Evolutionary conservation across 2,329 filamentous ascomycete species (phyloP).

Genomic region (Pseudogymnoascus sp.): DNA sequence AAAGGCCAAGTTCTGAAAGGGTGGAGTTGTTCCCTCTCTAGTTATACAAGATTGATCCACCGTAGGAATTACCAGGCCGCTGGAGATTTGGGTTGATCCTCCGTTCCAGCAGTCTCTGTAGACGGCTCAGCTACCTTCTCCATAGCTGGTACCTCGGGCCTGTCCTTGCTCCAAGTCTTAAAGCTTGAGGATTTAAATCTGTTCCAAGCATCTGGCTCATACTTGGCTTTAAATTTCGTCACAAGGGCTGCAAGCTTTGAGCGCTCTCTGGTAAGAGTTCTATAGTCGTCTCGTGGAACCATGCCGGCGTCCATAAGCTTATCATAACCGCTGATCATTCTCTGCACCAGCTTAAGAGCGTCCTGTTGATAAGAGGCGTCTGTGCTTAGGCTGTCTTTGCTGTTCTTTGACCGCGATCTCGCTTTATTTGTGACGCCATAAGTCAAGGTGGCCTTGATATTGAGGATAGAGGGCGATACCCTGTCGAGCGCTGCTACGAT

Average conservation of each 20-base stretch:
- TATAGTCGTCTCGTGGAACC: slow-evolving; percentile 20
- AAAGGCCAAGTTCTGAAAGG: background rate
- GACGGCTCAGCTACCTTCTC: background rate
- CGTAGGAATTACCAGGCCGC: background rate
- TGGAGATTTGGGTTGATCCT: background rate
- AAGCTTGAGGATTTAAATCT: slow-evolving; percentile 16
- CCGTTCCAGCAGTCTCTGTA: background rate
- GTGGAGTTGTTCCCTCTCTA: background rate
- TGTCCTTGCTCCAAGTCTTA: slow-evolving; percentile 21
- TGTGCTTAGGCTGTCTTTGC: background rate
- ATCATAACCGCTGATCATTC: slow-evolving; percentile 30
- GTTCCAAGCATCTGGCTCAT: slow-evolving; percentile 11
- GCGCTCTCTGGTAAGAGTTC: slow-evolving; percentile 20
- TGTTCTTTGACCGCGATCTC: background rate
- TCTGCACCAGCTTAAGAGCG: slow-evolving; percentile 22
- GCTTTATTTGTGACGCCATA: slow-evolving; percentile 18
- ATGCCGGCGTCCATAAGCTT: slow-evolving; percentile 24
- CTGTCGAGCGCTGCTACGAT: slow-evolving; percentile 43
- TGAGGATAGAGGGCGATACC: slow-evolving; percentile 29
- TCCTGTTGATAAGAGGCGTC: slow-evolving; percentile 12
- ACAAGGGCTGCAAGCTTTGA: slow-evolving; percentile 32
- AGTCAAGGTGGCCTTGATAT: slow-evolving; percentile 22
- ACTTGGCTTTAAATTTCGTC: slow-evolving; percentile 22
- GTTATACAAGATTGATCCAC: slow-evolving; percentile 2
- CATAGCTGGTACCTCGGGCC: slow-evolving; percentile 14